Conservation (phyloP, 352 stramenopile genomes). For the Phytophthora pini region DNA sequence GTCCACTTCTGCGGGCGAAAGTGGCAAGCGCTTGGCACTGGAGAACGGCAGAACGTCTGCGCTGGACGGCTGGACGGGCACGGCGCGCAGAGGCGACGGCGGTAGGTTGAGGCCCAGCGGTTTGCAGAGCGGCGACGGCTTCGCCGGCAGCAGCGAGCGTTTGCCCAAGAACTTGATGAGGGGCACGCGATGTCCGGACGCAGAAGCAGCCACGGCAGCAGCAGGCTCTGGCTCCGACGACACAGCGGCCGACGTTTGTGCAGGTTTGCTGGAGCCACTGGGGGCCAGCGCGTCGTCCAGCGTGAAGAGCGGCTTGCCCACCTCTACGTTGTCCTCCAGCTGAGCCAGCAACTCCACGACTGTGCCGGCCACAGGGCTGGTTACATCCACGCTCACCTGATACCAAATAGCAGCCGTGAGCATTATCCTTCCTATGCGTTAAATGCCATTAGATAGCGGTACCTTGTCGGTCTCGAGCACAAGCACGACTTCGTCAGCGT, state of each 20-base stretch:
- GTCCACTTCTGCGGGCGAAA: conserved; percentile 68
- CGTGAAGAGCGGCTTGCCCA: conserved; percentile 94
- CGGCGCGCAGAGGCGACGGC: conserved; percentile 24
- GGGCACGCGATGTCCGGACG: conserved; percentile 53
- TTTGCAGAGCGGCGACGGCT: conserved; percentile 36
- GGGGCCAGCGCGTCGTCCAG: conserved; percentile 86
- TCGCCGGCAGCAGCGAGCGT: conserved; percentile 62
- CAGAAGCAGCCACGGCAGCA: conserved; percentile 18
- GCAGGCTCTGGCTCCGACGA: conserved; percentile 46
- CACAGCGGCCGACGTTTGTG: conserved; percentile 17
- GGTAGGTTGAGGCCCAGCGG: conserved; percentile 23
- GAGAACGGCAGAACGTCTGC: conserved; percentile 70
- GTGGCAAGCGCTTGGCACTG: conserved; percentile 66
- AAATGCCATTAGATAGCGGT: too few species aligned
- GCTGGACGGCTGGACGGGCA: conserved; percentile 61
- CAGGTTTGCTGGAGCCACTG: conserved; percentile 31
- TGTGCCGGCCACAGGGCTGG: conserved; percentile 90
- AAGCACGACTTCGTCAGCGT: conserved; percentile 97
- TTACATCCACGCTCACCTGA: conserved; percentile 91
- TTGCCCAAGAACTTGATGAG: conserved; percentile 81
- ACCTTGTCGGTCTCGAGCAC: conserved; percentile 99
- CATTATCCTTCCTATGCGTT: too few species aligned
- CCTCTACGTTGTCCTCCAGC: conserved; percentile 97
- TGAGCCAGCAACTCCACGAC: conserved; percentile 94
- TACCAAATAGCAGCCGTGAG: conserved; percentile 6